phyloP scores from a whole-genome alignment of 768 basidiomycete species.

The Lactarius akahatsu region DNA sequence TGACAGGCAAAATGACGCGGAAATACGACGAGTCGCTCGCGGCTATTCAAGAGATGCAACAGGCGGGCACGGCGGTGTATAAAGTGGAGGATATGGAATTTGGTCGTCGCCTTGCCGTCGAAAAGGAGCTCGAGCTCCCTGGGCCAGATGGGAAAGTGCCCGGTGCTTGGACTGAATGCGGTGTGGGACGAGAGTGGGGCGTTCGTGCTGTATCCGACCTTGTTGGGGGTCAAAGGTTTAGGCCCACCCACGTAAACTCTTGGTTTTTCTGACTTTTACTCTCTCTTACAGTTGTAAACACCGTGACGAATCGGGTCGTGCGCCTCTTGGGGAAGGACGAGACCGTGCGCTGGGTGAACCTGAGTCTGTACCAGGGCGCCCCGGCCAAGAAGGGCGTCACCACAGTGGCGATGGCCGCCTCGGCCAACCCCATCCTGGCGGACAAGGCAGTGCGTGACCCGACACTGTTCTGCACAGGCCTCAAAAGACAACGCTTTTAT shows the following conservation, averaged over 20 bases:
- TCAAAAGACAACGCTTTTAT: conserved; percentile 91
- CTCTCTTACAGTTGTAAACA: conserved; percentile 75
- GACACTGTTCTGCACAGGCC: conserved; percentile 89
- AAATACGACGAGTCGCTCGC: conserved; percentile 93
- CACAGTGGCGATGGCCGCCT: conserved; percentile 93
- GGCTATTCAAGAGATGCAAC: conserved; percentile 98
- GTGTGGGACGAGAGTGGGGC: conserved; percentile 99
- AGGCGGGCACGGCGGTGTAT: conserved; percentile 90
- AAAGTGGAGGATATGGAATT: conserved; percentile 99
- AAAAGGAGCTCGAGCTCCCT: conserved; percentile 85
- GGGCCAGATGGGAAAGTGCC: conserved; percentile 70
- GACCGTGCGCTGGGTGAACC: conserved; percentile 82
- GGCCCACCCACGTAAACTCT: not conserved
- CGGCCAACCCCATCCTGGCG: conserved; percentile 90
- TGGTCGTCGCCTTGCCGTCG: conserved; percentile 89
- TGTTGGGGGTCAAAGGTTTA: conserved; percentile 92
- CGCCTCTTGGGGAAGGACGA: conserved; percentile 93
- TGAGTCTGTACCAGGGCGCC: conserved; percentile 90
- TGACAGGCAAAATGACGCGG: conserved; percentile 83
- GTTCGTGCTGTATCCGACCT: conserved; percentile 89
- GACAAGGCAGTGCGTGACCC: conserved; percentile 85
- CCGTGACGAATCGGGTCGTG: conserved; percentile 88
- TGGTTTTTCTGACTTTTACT: conserved; percentile 6
- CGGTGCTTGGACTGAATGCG: conserved; percentile 80
- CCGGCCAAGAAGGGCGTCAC: conserved; percentile 84